Conservation (phyloP, 2,329 filamentous ascomycete species). For the Amauroascus verrucosus region DNA sequence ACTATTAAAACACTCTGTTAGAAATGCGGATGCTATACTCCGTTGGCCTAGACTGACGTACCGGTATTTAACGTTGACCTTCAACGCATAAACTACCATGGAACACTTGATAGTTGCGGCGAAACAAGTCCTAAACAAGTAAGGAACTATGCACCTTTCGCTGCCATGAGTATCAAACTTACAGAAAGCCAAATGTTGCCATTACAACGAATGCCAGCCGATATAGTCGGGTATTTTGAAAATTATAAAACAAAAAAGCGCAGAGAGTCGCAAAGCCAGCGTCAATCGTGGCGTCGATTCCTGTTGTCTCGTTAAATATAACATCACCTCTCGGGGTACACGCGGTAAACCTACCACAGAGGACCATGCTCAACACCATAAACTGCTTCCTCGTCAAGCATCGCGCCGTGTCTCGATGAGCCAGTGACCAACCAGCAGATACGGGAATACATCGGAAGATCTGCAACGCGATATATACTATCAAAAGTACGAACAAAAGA, state of each 20-base stretch:
- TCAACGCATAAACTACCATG: slow-evolving; percentile 29
- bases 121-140: slow-evolving; percentile 27
- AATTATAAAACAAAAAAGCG: slow-evolving; percentile 34
- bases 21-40: not conserved
- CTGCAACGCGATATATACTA: slow-evolving; percentile 38
- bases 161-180: slow-evolving; percentile 12
- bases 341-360: slow-evolving; percentile 24
- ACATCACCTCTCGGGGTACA: slow-evolving; percentile 13
- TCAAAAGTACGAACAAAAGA: slow-evolving; percentile 36
- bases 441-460: slow-evolving; percentile 42
- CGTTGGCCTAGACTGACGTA: slow-evolving; percentile 15
- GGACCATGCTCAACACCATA: slow-evolving; percentile 39
- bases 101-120: slow-evolving; percentile 35
- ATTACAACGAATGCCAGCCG: slow-evolving; percentile 35
- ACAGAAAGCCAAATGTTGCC: slow-evolving; percentile 38
- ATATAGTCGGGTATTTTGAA: slow-evolving; percentile 34
- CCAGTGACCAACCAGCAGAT: slow-evolving; percentile 36
- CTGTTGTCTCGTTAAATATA: not conserved
- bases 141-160: not conserved
- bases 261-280: slow-evolving; percentile 37
- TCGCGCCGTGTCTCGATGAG: slow-evolving; percentile 29
- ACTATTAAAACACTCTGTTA: slow-evolving; percentile 11
- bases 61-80: slow-evolving; percentile 28
- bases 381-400: slow-evolving; percentile 37
- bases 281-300: slow-evolving; percentile 25